phyloP scores from a whole-genome alignment of 768 basidiomycete genomes.

The Boletus speciosus region DNA sequence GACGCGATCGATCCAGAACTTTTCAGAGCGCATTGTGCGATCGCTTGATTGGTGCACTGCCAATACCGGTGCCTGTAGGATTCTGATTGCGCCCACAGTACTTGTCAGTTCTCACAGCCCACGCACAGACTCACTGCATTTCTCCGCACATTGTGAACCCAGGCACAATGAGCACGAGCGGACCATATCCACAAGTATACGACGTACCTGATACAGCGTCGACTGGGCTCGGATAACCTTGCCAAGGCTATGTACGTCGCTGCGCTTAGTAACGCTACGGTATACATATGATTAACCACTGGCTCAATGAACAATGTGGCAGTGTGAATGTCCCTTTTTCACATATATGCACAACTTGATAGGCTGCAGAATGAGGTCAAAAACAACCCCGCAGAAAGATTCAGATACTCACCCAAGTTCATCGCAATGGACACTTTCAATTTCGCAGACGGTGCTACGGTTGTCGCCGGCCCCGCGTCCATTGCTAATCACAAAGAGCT shows the following conservation, averaged over 20 bases:
- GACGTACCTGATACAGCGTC: background rate
- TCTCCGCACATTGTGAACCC: too few relatives aligned
- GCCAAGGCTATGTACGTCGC: background rate
- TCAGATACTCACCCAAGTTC: background rate
- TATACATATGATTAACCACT: too few relatives aligned
- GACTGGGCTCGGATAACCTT: background rate
- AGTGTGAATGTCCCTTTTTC: background rate
- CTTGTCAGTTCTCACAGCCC: too few relatives aligned
- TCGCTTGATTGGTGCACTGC: conserved; percentile 2
- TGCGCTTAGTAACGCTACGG: background rate
- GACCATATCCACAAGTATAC: background rate
- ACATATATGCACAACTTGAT: background rate
- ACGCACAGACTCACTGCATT: too few relatives aligned
- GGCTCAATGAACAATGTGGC: background rate
- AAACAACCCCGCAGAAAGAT: background rate
- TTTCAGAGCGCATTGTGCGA: background rate
- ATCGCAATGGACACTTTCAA: conserved; percentile 31
- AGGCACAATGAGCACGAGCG: background rate
- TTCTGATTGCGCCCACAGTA: background rate
- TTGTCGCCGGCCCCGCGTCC: conserved; percentile 39
- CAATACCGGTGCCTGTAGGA: background rate
- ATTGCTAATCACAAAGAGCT: conserved; percentile 24
- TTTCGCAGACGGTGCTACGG: conserved; percentile 43
- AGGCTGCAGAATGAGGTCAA: background rate
- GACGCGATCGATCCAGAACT: too few relatives aligned